Evolutionary conservation across 2,329 filamentous ascomycete genomes (phyloP), one percentile per base, ranked within the genome.

Genomic region (Fulvia fulva): DNA sequence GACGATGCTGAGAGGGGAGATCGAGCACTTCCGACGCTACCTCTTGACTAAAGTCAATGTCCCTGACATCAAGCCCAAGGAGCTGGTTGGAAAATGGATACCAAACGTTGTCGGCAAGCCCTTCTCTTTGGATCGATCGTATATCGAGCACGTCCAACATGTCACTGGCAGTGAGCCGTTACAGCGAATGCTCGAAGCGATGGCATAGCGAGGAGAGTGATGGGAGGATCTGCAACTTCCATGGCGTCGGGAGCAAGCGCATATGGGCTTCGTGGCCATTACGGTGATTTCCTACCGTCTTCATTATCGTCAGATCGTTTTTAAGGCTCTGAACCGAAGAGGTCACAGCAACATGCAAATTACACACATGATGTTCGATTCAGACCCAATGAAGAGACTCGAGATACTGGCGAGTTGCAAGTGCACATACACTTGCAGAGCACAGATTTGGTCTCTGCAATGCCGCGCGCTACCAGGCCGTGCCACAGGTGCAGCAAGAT

Each of bases 101-200:
- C 51, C 51, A 5, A 54, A 54, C 14, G 51, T 54, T 9, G 37
- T 45, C 16, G 51, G 51, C 14, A 54, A n/a, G 23, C 34, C 51
- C 5, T 54, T 54, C 37, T 22, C 22, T 21, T 12, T 53, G 30
- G 32, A 23, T 8, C 26, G 34, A 19, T 28, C 30, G 14, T 53
- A 41, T 43, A 28, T 53, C 19, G 51, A 53, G 34, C 25, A 43
- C 16, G 51, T 53, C 9, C 21, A 28, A 32, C 3, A 16, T 6
- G 32, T 53, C 22, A 53, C 51, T 9, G 52, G 37, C 19, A 55
- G 52, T 12, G 30, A 43, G 21, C 51, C 28, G 16, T 25, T 53
- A 25, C 25, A 34, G 21, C 25, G 30, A 21, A 22, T 53, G 51
- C 22, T 53, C 7, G 7, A 37, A n/a, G 51, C 16, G 14, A 53